These are phyloP conservation scores for Pharus latifolius DNA, from an alignment of 176 grass and related monocot genomes.

Conservation along the genomic window DNA sequence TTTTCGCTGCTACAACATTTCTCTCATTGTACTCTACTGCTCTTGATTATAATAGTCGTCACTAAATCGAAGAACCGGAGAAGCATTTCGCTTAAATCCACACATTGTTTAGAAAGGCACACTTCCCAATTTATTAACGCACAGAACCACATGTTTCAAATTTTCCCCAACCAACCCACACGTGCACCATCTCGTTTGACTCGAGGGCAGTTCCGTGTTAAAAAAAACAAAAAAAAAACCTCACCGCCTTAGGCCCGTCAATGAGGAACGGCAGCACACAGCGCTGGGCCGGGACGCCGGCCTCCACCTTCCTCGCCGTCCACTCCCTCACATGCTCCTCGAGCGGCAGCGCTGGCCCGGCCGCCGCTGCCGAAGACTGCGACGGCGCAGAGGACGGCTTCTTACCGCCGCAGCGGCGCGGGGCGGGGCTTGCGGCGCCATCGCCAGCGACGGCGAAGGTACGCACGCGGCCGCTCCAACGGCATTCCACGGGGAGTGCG, in stretches of 20 bases:
- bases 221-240: not conserved
- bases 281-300: conserved; percentile 16
- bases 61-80: not conserved
- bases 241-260: conserved; percentile 42
- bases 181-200: not conserved
- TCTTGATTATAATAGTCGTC: not conserved
- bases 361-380: not conserved
- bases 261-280: conserved; percentile 60
- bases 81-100: not conserved
- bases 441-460: not conserved
- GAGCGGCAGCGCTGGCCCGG: not conserved
- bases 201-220: not conserved
- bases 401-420: not conserved
- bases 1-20: not conserved
- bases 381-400: not conserved
- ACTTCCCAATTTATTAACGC: not conserved
- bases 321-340: conserved; percentile 36
- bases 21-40: not conserved
- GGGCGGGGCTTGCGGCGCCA: not conserved
- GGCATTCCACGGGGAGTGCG: conserved; percentile 7
- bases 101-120: not conserved
- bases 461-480: conserved; percentile 13
- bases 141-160: not conserved
- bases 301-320: conserved; percentile 41
- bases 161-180: not conserved